phyloP scores from a whole-genome alignment of 768 basidiomycete genomes.

The Botryobasidium botryosum region DNA sequence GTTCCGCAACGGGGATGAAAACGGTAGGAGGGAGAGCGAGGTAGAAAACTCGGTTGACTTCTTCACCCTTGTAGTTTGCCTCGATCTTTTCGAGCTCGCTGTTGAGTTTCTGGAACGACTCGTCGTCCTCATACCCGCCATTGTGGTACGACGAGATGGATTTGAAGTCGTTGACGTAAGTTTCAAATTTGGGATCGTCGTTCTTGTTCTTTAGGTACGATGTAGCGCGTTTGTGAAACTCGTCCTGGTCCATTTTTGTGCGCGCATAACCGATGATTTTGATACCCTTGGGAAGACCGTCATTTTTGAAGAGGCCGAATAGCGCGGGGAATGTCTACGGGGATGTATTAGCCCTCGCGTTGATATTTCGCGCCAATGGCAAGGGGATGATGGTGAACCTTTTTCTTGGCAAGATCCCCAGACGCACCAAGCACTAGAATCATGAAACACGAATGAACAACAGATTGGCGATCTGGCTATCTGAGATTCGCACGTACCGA shows the following conservation, averaged over 20 bases:
- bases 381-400: slow-evolving; percentile 30
- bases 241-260: slow-evolving; percentile 77
- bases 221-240: slow-evolving; percentile 71
- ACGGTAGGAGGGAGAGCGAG: slow-evolving; percentile 95
- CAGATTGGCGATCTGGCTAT: not conserved
- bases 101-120: slow-evolving; percentile 61
- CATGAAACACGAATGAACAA: slow-evolving; percentile 10
- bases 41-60: slow-evolving; percentile 77
- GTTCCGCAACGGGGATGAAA: slow-evolving; percentile 75
- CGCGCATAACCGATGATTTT: slow-evolving; percentile 95
- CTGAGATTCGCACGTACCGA: slow-evolving; percentile 39
- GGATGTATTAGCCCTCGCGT: slow-evolving; percentile 7
- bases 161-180: slow-evolving; percentile 72
- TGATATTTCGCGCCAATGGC: not conserved
- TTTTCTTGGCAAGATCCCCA: slow-evolving; percentile 98
- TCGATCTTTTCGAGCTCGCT: slow-evolving; percentile 67
- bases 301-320: slow-evolving; percentile 70
- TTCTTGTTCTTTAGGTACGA: slow-evolving; percentile 72
- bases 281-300: slow-evolving; percentile 63
- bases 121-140: slow-evolving; percentile 75
- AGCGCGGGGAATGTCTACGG: slow-evolving; percentile 84
- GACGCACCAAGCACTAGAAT: slow-evolving; percentile 78
- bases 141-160: slow-evolving; percentile 60
- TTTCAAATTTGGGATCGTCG: slow-evolving; percentile 37
- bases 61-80: slow-evolving; percentile 39